Evolutionary conservation across 768 basidiomycete species (phyloP).

Genomic region (Russula compacta): DNA sequence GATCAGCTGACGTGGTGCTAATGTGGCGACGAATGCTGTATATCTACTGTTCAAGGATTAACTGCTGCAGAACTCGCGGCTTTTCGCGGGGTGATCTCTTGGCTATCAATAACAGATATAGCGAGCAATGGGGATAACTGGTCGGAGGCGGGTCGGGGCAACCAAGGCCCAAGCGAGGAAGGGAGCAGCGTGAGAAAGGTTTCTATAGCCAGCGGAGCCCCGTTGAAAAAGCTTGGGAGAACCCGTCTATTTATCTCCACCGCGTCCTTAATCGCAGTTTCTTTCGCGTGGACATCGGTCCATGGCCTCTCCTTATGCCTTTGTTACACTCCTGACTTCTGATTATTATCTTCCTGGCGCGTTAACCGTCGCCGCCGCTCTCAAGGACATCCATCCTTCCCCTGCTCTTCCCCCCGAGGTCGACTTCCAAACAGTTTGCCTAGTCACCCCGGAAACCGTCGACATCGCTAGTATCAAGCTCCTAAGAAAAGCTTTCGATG

Average conservation of each 20-base stretch:
- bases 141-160: slow-evolving; percentile 1
- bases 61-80: not conserved
- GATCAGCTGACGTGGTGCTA: slow-evolving; percentile 10
- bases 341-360: slow-evolving; percentile 91
- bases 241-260: slow-evolving; percentile 12
- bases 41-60: not conserved
- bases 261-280: slow-evolving; percentile 16
- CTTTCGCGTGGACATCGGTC: slow-evolving; percentile 21
- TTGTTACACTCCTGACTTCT: slow-evolving; percentile 88
- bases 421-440: slow-evolving; percentile 73
- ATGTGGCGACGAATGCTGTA: not conserved
- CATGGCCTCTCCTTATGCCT: slow-evolving; percentile 67
- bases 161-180: not conserved
- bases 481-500: slow-evolving; percentile 69
- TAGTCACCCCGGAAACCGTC: slow-evolving; percentile 92
- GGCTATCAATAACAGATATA: not conserved
- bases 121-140: not conserved
- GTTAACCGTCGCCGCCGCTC: slow-evolving; percentile 74
- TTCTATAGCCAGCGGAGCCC: slow-evolving; percentile 2
- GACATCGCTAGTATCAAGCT: slow-evolving; percentile 73
- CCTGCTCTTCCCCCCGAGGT: slow-evolving; percentile 50
- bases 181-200: slow-evolving; percentile 9
- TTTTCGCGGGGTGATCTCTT: not conserved
- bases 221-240: slow-evolving; percentile 1
- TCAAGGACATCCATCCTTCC: slow-evolving; percentile 66